These are phyloP conservation scores for Aspergillus sclerotioniger DNA, from an alignment of 495 filamentous ascomycete species.

Conservation along the genomic window DNA sequence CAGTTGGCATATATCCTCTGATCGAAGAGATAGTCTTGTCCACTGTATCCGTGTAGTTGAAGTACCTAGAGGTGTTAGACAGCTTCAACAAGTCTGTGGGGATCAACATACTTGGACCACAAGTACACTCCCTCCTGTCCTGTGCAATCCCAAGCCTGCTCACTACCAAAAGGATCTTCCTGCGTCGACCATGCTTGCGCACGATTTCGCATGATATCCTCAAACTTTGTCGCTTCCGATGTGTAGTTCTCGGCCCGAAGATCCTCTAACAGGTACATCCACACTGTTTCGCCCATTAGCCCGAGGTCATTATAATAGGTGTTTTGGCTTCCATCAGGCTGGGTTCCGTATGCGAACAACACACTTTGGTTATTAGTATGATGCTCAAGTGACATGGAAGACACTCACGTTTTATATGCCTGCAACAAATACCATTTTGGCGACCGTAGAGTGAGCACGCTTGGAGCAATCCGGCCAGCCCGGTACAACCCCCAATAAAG, in stretches of 20 bases:
- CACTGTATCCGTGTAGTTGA: constrained; percentile 37
- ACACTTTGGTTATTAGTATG: neutral
- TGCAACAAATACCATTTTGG: constrained; percentile 51
- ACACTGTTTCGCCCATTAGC: constrained; percentile 55
- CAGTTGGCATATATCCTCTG: constrained; percentile 49
- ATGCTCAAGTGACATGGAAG: neutral
- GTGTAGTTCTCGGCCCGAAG: constrained; percentile 40
- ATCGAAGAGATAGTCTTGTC: constrained; percentile 49
- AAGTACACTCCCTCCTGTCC: constrained; percentile 56
- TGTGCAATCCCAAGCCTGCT: constrained; percentile 56
- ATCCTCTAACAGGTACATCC: constrained; percentile 44
- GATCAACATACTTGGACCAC: constrained; percentile 48
- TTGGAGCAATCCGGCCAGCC: constrained; percentile 40
- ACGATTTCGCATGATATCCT: constrained; percentile 39
- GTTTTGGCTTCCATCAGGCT: constrained; percentile 19
- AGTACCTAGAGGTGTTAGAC: constrained; percentile 29
- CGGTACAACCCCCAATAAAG: constrained; percentile 53
- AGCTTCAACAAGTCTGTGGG: neutral
- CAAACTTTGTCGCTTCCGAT: constrained; percentile 32
- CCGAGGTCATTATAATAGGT: constrained; percentile 40
- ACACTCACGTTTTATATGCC: constrained; percentile 36
- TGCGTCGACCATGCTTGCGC: constrained; percentile 41
- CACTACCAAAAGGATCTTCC: constrained; percentile 51
- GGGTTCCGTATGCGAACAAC: constrained; percentile 1
- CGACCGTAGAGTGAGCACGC: constrained; percentile 28